Evolutionary conservation across 768 basidiomycete genomes (phyloP), one percentile per base, ranked within the genome.

Genomic region (Cyathus striatus): DNA sequence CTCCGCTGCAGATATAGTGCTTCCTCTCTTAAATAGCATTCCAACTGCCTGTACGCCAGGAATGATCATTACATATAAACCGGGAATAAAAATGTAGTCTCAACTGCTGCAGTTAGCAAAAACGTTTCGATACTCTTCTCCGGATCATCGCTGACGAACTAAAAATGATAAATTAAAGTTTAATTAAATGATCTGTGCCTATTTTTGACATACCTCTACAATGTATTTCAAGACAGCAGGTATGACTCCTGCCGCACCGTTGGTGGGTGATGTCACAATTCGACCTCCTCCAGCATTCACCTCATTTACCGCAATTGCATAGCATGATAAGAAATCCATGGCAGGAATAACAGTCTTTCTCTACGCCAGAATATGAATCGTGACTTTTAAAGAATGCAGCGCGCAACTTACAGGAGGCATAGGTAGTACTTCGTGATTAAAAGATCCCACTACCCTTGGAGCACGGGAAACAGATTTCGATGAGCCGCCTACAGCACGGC

Each of bases 11-110:
- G 87, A 90, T 40, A 97, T 96, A 2, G 94, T 95, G 48, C 90
- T 91, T n/a, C 93, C 92, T 46, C 94, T 80, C 60, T 98, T 97
- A 71, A 92, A 95, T 23, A 96, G 68, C 93, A 96, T 96, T 13
- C 94, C 92, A 41, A 95, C 66, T 6, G 93, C 86, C 86, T 89
- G 38, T 17, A 49, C 40, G 35, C 12, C 14, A 12, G 4, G 30
- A 4, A 16, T 32, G 38, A 40, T 33, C 49, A 46, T 41, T 49
- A 5, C 37, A 32, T 46, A 17, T 17, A 18, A 18, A 38, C 6
- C 16, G 17, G 33, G 35, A 47, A 27, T 23, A 25, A 22, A 21
- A 54, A 39, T 41, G 18, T 30, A 38, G 16, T 22, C 38, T 32
- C 32, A 55, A 90, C 90, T 41, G 89, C 72, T 38, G 92, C 89